A percentile compares a stretch with the other conserved stretches of the same genome.
phyloP scores from a whole-genome alignment of 2,329 filamentous ascomycete genomes.

The Trichoderma sp. region DNA sequence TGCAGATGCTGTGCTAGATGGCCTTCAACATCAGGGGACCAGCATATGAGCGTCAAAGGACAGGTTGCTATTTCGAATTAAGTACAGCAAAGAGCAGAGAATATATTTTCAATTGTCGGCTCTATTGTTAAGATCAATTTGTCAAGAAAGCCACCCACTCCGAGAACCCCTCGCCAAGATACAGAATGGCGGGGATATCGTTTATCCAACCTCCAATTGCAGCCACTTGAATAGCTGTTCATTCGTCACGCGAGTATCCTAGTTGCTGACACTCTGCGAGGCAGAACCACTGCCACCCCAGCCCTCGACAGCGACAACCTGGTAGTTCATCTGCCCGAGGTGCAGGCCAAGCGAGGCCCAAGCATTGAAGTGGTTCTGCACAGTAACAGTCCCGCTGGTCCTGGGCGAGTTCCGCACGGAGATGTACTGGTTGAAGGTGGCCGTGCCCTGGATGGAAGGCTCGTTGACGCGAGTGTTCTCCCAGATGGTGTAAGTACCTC shows the following conservation, averaged over 20 bases:
- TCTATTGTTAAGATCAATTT: no score
- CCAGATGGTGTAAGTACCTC: conserved; percentile 44
- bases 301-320: conserved; percentile 58
- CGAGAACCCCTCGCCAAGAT: no score
- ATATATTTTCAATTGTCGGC: no score
- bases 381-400: conserved; percentile 47
- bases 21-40: no score
- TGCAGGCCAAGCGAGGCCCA: conserved; percentile 51
- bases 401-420: conserved; percentile 22
- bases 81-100: no score
- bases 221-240: no score
- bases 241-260: not conserved
- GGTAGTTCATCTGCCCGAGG: conserved; percentile 54
- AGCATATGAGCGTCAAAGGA: no score
- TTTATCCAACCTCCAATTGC: no score
- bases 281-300: conserved; percentile 54
- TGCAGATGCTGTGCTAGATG: no score
- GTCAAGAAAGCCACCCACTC: no score
- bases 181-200: no score
- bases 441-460: conserved; percentile 53
- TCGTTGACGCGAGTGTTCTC: conserved; percentile 44
- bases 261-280: conserved; percentile 51
- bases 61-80: no score
- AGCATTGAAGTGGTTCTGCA: conserved; percentile 52
- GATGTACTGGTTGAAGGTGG: conserved; percentile 54